These are phyloP conservation scores for Melampsora americana DNA, from an alignment of 1,284 basidiomycete genomes.

Conservation along the genomic window DNA sequence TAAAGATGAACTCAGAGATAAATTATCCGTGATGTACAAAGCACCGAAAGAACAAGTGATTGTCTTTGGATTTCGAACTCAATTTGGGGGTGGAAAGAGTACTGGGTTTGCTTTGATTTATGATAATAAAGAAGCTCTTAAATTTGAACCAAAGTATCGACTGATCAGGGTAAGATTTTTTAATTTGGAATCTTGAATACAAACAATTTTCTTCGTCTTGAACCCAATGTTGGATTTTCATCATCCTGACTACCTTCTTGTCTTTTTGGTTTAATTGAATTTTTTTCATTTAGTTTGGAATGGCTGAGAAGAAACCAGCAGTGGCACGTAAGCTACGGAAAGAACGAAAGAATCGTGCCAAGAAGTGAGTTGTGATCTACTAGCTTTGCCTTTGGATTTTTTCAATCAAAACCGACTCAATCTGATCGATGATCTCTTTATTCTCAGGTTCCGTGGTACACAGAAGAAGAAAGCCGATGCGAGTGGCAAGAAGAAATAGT, in stretches of 20 bases:
- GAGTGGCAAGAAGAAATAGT: conserved; percentile 25
- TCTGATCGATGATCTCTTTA: not conserved
- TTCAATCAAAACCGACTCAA: no score
- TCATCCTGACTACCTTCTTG: no score
- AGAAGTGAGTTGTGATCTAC: conserved; percentile 67
- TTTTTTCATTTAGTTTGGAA: conserved; percentile 79
- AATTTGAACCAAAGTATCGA: conserved; percentile 95
- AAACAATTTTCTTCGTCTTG: no score
- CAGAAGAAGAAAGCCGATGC: conserved; percentile 43
- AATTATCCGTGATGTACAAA: conserved; percentile 73
- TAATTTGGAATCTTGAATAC: no score
- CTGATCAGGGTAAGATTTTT: conserved; percentile 70
- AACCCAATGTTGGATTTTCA: no score
- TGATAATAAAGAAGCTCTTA: conserved; percentile 90
- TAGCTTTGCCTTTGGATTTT: not conserved
- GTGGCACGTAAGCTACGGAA: conserved; percentile 96
- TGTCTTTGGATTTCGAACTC: conserved; percentile 68
- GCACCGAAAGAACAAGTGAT: conserved; percentile 63
- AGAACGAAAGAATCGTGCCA: conserved; percentile 98
- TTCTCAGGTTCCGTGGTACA: conserved; percentile 40
- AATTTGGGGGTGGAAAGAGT: conserved; percentile 97
- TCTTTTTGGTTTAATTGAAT: no score
- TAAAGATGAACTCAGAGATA: conserved; percentile 86
- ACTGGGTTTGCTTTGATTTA: conserved; percentile 98
- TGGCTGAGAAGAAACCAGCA: conserved; percentile 79